Conservation (phyloP, 2,329 filamentous ascomycete species). For the Penicillium sp. region DNA sequence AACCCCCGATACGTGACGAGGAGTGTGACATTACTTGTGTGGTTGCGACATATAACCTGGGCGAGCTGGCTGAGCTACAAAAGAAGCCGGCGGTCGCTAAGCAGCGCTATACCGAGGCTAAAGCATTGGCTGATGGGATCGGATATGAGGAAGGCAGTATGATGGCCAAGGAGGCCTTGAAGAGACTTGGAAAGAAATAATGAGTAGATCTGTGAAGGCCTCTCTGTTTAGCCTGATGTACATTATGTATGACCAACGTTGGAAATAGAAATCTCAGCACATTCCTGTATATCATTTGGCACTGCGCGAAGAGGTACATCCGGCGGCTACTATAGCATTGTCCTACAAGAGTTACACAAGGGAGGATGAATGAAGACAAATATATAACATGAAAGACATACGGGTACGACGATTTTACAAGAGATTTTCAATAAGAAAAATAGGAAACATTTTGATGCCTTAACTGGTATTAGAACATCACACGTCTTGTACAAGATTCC, state of each 20-base stretch:
- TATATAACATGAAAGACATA: neutral
- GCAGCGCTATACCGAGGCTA: conserved; percentile 67
- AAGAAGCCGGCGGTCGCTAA: conserved; percentile 65
- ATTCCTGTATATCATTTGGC: conserved; percentile 6
- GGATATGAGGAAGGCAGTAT: conserved; percentile 37
- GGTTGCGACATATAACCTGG: conserved; percentile 81
- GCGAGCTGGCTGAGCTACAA: conserved; percentile 75
- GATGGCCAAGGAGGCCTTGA: conserved; percentile 33
- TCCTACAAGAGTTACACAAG: neutral
- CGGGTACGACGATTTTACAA: conserved; percentile 6
- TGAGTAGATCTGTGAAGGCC: neutral
- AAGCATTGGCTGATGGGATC: conserved; percentile 55
- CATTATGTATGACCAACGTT: conserved; percentile 16
- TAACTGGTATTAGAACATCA: conserved; percentile 45
- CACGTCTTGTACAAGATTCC: conserved; percentile 37
- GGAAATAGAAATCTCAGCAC: conserved; percentile 13
- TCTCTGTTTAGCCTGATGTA: conserved; percentile 12
- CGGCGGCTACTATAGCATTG: neutral
- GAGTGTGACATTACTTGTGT: conserved; percentile 85
- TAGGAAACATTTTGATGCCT: conserved; percentile 38
- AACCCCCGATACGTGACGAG: conserved; percentile 64
- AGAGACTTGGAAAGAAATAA: conserved; percentile 30
- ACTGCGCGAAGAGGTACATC: neutral
- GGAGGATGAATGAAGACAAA: neutral
- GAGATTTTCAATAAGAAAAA: conserved; percentile 26